Conservation (phyloP, 2,329 filamentous ascomycete species). For the Pseudopyricularia javanii region DNA sequence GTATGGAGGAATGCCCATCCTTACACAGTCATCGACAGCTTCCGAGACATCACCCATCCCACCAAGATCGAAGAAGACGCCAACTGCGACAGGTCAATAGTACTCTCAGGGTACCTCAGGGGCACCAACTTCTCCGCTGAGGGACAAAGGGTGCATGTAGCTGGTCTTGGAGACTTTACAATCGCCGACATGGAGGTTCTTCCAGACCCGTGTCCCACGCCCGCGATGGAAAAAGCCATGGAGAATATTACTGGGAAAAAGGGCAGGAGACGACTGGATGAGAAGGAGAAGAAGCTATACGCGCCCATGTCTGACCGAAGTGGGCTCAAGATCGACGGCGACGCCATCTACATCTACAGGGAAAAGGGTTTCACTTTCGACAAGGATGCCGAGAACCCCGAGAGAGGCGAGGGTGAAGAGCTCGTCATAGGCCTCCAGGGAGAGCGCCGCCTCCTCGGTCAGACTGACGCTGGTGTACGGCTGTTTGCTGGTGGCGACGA, state of each 20-base stretch:
- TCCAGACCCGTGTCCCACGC: constrained; percentile 91
- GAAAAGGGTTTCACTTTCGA: constrained; percentile 67
- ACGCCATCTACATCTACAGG: constrained; percentile 79
- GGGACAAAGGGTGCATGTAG: constrained; percentile 80
- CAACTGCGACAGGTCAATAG: constrained; percentile 83
- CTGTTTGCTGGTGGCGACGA: constrained; percentile 71
- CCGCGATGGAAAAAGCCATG: constrained; percentile 75
- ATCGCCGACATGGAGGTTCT: constrained; percentile 75
- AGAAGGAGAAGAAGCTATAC: constrained; percentile 94
- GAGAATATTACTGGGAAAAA: constrained; percentile 78
- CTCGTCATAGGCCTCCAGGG: constrained; percentile 83
- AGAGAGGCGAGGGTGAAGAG: constrained; percentile 88
- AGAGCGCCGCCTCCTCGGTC: constrained; percentile 69
- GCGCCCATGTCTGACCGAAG: constrained; percentile 98
- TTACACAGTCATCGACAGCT: constrained; percentile 85
- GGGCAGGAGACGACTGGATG: constrained; percentile 68
- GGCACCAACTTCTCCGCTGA: constrained; percentile 83
- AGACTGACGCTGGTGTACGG: constrained; percentile 70
- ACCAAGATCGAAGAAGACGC: constrained; percentile 79
- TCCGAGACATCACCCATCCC: constrained; percentile 89
- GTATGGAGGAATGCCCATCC: constrained; percentile 95
- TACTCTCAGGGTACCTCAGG: constrained; percentile 83
- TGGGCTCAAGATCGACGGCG: constrained; percentile 89
- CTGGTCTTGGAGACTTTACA: constrained; percentile 80
- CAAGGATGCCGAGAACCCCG: constrained; percentile 50